Evolutionary conservation across 768 basidiomycete genomes (phyloP).

Genomic region (Lactarius vividus): DNA sequence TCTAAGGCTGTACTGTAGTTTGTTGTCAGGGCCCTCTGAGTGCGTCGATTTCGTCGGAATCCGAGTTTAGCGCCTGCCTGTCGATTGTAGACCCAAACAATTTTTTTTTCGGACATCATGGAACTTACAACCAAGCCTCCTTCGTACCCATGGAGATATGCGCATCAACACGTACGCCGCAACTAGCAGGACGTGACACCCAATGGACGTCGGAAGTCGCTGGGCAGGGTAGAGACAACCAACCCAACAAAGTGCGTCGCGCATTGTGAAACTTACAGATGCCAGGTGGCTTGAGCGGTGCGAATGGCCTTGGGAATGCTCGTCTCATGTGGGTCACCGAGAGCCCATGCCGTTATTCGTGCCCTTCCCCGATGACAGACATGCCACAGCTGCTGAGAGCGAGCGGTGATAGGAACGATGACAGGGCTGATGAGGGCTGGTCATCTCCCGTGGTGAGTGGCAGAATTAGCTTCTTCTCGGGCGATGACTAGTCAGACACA

Average conservation of each 20-base stretch:
- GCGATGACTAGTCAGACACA: background rate
- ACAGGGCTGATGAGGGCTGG: background rate
- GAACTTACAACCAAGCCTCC: background rate
- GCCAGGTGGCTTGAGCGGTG: background rate
- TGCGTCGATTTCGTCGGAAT: background rate
- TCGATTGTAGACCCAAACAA: background rate
- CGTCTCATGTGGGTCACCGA: background rate
- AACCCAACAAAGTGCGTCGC: background rate
- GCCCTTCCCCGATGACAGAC: background rate
- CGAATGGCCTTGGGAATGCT: background rate
- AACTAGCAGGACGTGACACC: background rate
- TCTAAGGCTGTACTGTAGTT: background rate
- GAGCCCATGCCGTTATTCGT: background rate
- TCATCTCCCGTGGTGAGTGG: background rate
- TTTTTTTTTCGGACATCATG: background rate
- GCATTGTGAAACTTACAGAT: background rate
- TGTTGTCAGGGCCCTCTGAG: background rate
- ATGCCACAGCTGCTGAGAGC: background rate
- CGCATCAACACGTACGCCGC: too few relatives aligned
- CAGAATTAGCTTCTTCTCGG: too few relatives aligned
- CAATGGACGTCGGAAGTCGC: background rate
- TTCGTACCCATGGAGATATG: too few relatives aligned
- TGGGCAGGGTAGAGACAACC: background rate
- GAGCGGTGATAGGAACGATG: background rate
- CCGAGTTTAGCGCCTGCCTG: background rate